phyloP scores from a whole-genome alignment of 352 stramenopile species.

The Elongisporangium senticosum region DNA sequence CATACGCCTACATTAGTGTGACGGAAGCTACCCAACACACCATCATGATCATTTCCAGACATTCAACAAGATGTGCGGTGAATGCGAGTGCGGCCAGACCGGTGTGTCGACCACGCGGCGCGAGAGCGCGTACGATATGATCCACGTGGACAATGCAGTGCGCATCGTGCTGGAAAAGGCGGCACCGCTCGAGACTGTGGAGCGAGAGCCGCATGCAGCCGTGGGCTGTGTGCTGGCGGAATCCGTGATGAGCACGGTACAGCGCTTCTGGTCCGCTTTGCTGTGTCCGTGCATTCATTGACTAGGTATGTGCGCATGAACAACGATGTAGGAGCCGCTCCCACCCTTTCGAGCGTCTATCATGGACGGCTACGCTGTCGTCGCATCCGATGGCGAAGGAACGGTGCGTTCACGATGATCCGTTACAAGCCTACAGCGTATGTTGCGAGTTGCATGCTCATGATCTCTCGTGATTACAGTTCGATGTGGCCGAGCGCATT shows the following conservation, averaged over 20 bases:
- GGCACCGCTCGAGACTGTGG: conserved; percentile 27
- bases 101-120: conserved; percentile 42
- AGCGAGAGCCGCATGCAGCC: conserved; percentile 28
- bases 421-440: not conserved
- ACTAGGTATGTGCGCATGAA: not conserved
- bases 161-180: conserved; percentile 40
- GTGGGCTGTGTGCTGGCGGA: conserved; percentile 49
- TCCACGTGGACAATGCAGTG: conserved; percentile 51
- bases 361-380: conserved; percentile 97
- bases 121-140: conserved; percentile 77
- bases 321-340: conserved; percentile 73
- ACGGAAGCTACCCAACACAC: not conserved
- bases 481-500: conserved; percentile 61
- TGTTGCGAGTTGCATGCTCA: not conserved
- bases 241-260: conserved; percentile 38
- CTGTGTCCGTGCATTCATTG: not conserved
- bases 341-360: conserved; percentile 95
- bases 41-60: not conserved
- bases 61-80: conserved; percentile 21
- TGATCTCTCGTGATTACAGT: conserved; percentile 27
- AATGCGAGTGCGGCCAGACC: conserved; percentile 43
- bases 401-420: conserved; percentile 20
- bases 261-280: conserved; percentile 3
- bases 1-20: not conserved
- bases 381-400: conserved; percentile 75